phyloP scores from a whole-genome alignment of 441 rosid genomes.

The Adansonia gregorii region DNA sequence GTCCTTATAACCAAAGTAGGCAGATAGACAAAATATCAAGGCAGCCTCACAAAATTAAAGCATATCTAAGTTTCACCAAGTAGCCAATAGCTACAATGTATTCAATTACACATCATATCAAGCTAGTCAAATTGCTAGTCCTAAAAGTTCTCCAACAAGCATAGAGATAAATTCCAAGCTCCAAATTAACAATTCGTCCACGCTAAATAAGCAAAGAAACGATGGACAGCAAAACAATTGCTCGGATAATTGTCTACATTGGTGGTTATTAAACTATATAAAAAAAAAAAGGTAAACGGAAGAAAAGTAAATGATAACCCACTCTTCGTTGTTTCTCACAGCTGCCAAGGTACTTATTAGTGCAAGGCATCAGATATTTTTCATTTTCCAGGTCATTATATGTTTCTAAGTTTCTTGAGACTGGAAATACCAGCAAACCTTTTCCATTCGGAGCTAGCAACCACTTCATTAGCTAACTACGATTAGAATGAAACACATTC shows the following conservation, averaged over 20 bases:
- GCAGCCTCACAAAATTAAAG: not conserved
- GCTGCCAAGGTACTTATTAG: conserved; percentile 3
- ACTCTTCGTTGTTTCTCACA: not conserved
- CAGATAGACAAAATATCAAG: not conserved
- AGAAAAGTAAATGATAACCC: not conserved
- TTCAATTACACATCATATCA: not conserved
- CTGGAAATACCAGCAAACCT: not conserved
- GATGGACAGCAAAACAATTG: not conserved
- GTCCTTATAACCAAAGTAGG: not conserved
- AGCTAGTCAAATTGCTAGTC: not conserved
- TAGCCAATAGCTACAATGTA: conserved; percentile 9
- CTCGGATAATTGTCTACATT: not conserved
- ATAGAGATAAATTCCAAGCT: not conserved
- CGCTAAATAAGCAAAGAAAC: conserved; percentile 1
- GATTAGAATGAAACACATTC: not conserved
- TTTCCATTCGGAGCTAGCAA: not conserved
- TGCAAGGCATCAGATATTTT: not conserved
- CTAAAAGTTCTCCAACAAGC: not conserved
- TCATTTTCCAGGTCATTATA: conserved; percentile 9
- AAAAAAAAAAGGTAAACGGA: not conserved
- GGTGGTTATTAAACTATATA: not conserved
- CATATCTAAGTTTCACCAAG: not conserved
- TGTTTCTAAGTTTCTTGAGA: not conserved
- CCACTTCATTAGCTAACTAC: not conserved
- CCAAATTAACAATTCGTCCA: not conserved